Base-by-base conservation (phyloP, 352 stramenopile genomes). In the Plasmopara muralis region DNA sequence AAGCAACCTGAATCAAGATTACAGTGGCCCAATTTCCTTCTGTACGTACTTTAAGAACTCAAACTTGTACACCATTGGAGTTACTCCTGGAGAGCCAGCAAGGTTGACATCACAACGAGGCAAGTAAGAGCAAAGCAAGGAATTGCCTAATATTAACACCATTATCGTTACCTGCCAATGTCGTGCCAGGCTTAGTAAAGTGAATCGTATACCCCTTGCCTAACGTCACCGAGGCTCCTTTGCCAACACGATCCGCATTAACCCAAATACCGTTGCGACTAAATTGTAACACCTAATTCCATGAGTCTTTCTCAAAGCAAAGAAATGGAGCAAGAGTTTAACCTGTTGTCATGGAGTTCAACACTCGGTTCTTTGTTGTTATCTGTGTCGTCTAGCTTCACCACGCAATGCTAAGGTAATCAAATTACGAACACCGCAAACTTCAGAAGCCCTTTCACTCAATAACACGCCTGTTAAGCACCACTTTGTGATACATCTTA, bases 191-290 rank as follows among this genome's bases (percentile, higher is more conserved):
- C 18, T 72, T 83, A 5, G 77, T 87, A 31, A 91, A 87, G 50
- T 91, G 80, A 20, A 91, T 52, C 1, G 76, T 89, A 55, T 58
- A 63, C 20, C 78, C 80, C 1, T 60, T 56, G 33, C 51, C 41
- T 13, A 91, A 39, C 18, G 40, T 29, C 14, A 54, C 55, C 14
- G 54, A 66, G 6, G 65, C 59, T 5, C 51, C 56, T 55, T 76
- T 80, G 39, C 76, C 75, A 9, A 89, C 47, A 25, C 50, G 64
- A 50, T 74, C 68, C 29, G 73, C 74, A 57, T 90, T 89, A 43
- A 89, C 68, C 49, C 70, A 90, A 25, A 90, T 74, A 42, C 74
- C 74, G 43, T 88, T 88, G 46, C 72, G 77, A 47, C 75, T 88
- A 55, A 15, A 53, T 43, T 14, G 18, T 20, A 28, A 1, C 35